phyloP scores from a whole-genome alignment of 768 basidiomycete genomes.

The Amyloporia xantha region DNA sequence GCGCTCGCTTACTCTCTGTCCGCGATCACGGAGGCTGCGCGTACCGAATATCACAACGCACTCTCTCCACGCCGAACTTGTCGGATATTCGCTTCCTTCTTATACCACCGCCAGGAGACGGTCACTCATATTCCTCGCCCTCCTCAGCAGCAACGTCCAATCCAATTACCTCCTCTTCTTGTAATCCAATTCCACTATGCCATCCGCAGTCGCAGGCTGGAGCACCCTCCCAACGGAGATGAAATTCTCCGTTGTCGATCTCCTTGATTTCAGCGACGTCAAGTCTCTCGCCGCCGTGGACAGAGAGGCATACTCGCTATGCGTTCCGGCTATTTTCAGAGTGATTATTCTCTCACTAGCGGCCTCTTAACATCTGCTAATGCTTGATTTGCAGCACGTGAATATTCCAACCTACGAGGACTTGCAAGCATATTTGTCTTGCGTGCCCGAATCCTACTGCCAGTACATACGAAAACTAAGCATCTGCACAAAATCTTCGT shows the following conservation, averaged over 20 bases:
- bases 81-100: slow-evolving; percentile 10
- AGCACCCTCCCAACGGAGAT: slow-evolving; percentile 58
- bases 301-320: slow-evolving; percentile 43
- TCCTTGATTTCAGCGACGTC: slow-evolving; percentile 39
- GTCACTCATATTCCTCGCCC: slow-evolving; percentile 3
- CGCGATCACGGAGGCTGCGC: slow-evolving; percentile 4
- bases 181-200: slow-evolving; percentile 8
- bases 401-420: slow-evolving; percentile 40
- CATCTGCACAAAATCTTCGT: slow-evolving; percentile 34
- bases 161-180: slow-evolving; percentile 1
- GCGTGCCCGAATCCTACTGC: slow-evolving; percentile 50
- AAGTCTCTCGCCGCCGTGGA: slow-evolving; percentile 43
- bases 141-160: slow-evolving; percentile 1
- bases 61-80: slow-evolving; percentile 8
- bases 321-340: slow-evolving; percentile 54
- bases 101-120: neutral
- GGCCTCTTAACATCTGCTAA: neutral
- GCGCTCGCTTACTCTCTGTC: neutral
- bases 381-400: slow-evolving; percentile 33
- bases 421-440: slow-evolving; percentile 44
- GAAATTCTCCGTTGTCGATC: slow-evolving; percentile 49
- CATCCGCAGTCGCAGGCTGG: slow-evolving; percentile 32
- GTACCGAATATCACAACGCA: neutral
- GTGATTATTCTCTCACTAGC: slow-evolving; percentile 27
- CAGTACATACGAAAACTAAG: slow-evolving; percentile 45